phyloP scores from a whole-genome alignment of 495 filamentous ascomycete species.

The Parathielavia hyrcaniae region DNA sequence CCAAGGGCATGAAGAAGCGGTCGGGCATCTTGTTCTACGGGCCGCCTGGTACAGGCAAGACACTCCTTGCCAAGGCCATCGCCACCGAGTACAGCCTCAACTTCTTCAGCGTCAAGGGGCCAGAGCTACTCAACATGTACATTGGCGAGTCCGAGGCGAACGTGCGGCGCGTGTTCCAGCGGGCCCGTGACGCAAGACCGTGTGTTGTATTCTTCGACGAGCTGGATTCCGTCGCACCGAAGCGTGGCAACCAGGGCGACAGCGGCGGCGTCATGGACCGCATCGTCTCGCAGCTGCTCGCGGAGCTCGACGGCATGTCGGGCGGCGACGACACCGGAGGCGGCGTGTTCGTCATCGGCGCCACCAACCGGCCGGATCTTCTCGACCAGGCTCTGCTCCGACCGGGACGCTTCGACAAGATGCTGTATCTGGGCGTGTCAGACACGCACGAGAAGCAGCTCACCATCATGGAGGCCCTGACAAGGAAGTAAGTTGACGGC shows the following conservation, averaged over 20 bases:
- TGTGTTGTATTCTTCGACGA: conserved; percentile 99
- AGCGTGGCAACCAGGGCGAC: conserved; percentile 95
- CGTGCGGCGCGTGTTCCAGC: conserved; percentile 90
- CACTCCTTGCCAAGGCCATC: conserved; percentile 92
- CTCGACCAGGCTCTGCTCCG: conserved; percentile 86
- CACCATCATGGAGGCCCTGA: conserved; percentile 88
- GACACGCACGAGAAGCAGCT: conserved; percentile 96
- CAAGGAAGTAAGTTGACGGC: conserved; percentile 65
- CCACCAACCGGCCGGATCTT: conserved; percentile 90
- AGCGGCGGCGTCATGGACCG: conserved; percentile 98
- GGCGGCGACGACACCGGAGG: conserved; percentile 74
- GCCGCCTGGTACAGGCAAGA: conserved; percentile 95
- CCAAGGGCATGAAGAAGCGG: conserved; percentile 97
- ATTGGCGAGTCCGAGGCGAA: conserved; percentile 99
- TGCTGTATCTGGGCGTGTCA: conserved; percentile 93
- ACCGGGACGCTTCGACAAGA: conserved; percentile 95
- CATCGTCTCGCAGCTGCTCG: conserved; percentile 91
- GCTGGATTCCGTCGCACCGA: conserved; percentile 92
- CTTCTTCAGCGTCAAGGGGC: conserved; percentile 98
- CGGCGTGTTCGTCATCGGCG: conserved; percentile 96
- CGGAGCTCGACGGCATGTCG: conserved; percentile 96
- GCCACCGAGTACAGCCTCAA: conserved; percentile 97
- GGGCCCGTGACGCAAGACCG: conserved; percentile 87
- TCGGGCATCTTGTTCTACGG: conserved; percentile 97
- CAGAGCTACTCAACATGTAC: conserved; percentile 98